Evolutionary conservation across 257 asterid species (phyloP), one percentile per base, ranked within the genome.

Genomic region (Przewalskia tangutica): DNA sequence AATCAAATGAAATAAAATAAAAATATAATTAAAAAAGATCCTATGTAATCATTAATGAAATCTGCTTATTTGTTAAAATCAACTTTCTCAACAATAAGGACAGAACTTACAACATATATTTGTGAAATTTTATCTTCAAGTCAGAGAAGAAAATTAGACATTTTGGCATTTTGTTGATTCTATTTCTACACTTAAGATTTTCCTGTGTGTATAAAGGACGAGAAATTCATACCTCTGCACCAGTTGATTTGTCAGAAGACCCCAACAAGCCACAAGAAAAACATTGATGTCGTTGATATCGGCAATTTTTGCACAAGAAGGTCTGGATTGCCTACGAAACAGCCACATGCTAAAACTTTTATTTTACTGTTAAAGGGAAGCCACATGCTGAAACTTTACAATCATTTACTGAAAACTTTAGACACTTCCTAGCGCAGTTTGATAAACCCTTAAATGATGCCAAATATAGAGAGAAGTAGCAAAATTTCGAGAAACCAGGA

Each of bases 181-280:
- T 73, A 48, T 38, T 38, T 38, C 42, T 38, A 38, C 44, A 14
- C 44, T 48, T 48, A 0, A 23, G 20, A 48, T 48, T 73, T 46
- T 50, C 59, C 40, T 11, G 48, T 7, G 79, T 73, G 59, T 73
- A 73, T 48, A 48, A 81, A 42, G 53, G 83, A 75, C 78, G 50
- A 67, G 65, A 86, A 75, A 83, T 77, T 68, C 84, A 67, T 77
- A 93, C 97, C 94, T 91, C 89, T 12, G 93, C 87, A 50, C 89
- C 91, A 75, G 83, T 86, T 83, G 88, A 86, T 88, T 77, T 89
- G 83, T 93, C 90, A 48, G 97, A 93, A 86, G 84, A 87, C 20
- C 97, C 96, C 87, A 91, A 84, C 84, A 46, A 80, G 79, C 97
- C 94, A 88, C 96, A 93, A 81, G 84, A 87, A 82, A 85, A 91